These are phyloP conservation scores for Zopfia rhizophila DNA, from an alignment of 2,329 filamentous ascomycete genomes.

Conservation along the genomic window DNA sequence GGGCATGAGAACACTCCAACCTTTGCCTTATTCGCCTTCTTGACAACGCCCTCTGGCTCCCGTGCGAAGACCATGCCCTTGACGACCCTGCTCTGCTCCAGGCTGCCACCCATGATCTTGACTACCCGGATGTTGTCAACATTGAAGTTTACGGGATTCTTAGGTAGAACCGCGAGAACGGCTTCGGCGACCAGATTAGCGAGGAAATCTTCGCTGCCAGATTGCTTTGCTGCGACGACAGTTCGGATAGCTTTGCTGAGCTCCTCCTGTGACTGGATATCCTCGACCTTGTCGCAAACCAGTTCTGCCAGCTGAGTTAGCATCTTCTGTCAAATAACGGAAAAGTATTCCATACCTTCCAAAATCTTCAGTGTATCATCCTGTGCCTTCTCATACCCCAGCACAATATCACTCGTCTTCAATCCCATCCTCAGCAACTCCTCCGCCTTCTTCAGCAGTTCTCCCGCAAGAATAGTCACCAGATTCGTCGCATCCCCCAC, in stretches of 20 bases:
- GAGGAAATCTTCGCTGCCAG: conserved; percentile 88
- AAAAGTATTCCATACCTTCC: conserved; percentile 76
- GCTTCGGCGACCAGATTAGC: conserved; percentile 87
- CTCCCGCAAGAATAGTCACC: conserved; percentile 94
- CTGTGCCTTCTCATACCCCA: conserved; percentile 95
- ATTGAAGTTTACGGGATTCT: conserved; percentile 96
- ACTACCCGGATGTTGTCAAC: conserved; percentile 99
- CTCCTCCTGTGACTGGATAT: conserved; percentile 82
- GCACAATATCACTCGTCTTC: conserved; percentile 97
- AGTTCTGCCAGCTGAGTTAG: conserved; percentile 67
- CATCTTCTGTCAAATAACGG: conserved; percentile 2
- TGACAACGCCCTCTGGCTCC: conserved; percentile 88
- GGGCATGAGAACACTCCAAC: conserved; percentile 97
- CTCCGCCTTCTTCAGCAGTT: conserved; percentile 96
- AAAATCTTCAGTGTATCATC: conserved; percentile 85
- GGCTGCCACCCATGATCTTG: conserved; percentile 98
- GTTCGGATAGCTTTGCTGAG: conserved; percentile 95
- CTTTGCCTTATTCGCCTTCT: conserved; percentile 92
- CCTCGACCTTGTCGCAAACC: conserved; percentile 87
- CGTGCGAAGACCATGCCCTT: conserved; percentile 99
- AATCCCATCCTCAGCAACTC: conserved; percentile 95
- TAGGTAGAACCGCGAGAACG: conserved; percentile 87
- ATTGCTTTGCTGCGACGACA: conserved; percentile 96
- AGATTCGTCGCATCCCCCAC: conserved; percentile 99
- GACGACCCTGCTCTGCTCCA: conserved; percentile 93